Base-by-base conservation (phyloP, 345 rosid genomes). In the Eucalyptus lansdowneana region DNA sequence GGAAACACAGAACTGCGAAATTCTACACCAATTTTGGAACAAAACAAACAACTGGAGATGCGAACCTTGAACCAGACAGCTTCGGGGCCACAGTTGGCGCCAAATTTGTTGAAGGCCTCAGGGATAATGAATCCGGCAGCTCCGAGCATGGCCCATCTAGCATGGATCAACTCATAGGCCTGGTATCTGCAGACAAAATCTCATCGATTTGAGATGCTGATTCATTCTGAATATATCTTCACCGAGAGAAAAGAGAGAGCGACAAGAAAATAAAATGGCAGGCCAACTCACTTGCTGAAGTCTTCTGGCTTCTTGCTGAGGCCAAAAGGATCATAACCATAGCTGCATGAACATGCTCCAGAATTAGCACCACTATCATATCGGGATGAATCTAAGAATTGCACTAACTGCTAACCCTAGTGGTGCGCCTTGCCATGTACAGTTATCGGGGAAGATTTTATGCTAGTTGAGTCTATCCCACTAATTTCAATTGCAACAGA, bases 51-150 rank as follows among this genome's bases (percentile, higher is more conserved):
- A 34, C 42, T 10, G 47, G 87, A 25, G 60, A 80, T 40, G 8
- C 42, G 24, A 44, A 97, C 98, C 99, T 96, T 97, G 90, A 97
- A 97, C 99, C 99, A 96, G 81, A 97, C 99, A 7, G 99, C 99
- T 94, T 97, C 99, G 53, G 99, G 99, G 21, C 99, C 99, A 37
- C 99, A 97, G 94, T 97, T 96, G 88, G 99, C 99, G 14, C 99
- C 99, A 45, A 89, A 97, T 92, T 97, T 97, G 97, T 97, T 97
- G 87, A 95, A 96, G 69, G 98, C 98, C 93, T 97, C 99, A 49
- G 99, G 99, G 90, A 97, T 96, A 91, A 97, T 94, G 93, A 93
- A 95, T 12, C 99, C 99, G 47, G 99, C 99, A 44, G 99, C 99
- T 86, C 99, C 99, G 67, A 97, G 94, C 99, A 97, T 97, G 7